Conservation (phyloP, 2,329 filamentous ascomycete genomes). For the Neofusicoccum ribis region DNA sequence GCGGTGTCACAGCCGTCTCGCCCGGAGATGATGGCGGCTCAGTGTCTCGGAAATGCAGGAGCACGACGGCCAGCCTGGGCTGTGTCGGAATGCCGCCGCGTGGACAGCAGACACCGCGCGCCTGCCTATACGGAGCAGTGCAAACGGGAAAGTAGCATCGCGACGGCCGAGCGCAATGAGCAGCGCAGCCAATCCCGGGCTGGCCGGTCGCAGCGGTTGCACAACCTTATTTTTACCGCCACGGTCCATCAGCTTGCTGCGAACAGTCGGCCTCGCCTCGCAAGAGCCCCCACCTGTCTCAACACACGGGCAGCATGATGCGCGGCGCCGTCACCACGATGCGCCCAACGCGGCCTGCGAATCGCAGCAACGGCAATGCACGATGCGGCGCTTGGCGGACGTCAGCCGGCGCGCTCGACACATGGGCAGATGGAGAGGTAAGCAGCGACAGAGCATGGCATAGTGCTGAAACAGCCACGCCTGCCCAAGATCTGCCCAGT, state of each 20-base stretch:
- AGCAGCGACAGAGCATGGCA: not conserved
- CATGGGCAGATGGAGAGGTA: not conserved
- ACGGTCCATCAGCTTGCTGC: not conserved
- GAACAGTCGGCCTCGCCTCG: not conserved
- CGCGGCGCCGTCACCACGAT: not conserved
- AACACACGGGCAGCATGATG: not conserved
- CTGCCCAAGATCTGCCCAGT: not conserved
- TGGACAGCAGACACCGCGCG: too few species aligned
- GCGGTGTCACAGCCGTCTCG: not conserved
- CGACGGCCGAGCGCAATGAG: not conserved
- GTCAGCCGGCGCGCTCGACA: not conserved
- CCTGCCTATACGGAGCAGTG: too few species aligned
- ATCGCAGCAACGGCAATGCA: not conserved
- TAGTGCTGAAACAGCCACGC: slow-evolving; percentile 3
- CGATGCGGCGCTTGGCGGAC: not conserved
- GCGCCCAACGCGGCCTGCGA: not conserved
- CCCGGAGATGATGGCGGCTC: not conserved
- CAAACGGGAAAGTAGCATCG: too few species aligned
- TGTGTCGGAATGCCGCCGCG: too few species aligned
- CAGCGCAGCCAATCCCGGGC: not conserved
- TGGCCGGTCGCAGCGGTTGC: not conserved
- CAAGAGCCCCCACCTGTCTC: not conserved
- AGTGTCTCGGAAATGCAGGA: not conserved
- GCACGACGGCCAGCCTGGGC: too few species aligned
- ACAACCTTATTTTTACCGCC: slow-evolving; percentile 8